Percentiles rank a stretch among this genome's conserved stretches.
These are phyloP conservation scores for Fomitiporia mediterranea DNA, from an alignment of 1,284 basidiomycete genomes.

Conservation along the genomic window DNA sequence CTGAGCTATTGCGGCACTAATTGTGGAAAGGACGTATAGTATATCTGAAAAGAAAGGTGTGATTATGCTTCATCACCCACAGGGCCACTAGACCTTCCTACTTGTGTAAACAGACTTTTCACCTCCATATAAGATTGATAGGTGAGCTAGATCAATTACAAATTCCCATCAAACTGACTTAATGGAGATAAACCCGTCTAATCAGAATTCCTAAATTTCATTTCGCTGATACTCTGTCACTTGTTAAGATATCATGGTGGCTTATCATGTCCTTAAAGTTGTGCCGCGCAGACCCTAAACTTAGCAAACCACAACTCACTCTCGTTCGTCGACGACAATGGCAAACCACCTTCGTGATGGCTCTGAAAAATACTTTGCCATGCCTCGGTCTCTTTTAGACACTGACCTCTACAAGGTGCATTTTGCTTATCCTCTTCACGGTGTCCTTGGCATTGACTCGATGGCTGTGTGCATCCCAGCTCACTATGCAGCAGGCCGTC, in stretches of 20 bases:
- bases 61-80: too few relatives aligned
- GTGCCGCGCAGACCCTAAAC: too few relatives aligned
- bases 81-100: too few relatives aligned
- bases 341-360: background rate
- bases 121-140: too few relatives aligned
- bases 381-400: conserved; percentile 75
- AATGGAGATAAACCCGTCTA: too few relatives aligned
- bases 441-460: conserved; percentile 7
- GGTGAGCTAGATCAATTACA: too few relatives aligned
- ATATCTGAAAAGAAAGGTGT: background rate
- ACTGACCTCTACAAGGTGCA: conserved; percentile 93
- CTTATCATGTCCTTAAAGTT: background rate
- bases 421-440: conserved; percentile 1
- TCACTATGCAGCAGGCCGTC: conserved; percentile 97
- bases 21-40: too few relatives aligned
- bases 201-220: background rate
- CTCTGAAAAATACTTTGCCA: conserved; percentile 19
- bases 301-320: background rate
- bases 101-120: too few relatives aligned
- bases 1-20: conserved; percentile 5
- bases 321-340: background rate
- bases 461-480: conserved; percentile 39
- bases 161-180: too few relatives aligned
- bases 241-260: background rate
- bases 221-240: background rate